Evolutionary conservation across 2,329 filamentous ascomycete species (phyloP).

Genomic region (Talaromyces sp.): DNA sequence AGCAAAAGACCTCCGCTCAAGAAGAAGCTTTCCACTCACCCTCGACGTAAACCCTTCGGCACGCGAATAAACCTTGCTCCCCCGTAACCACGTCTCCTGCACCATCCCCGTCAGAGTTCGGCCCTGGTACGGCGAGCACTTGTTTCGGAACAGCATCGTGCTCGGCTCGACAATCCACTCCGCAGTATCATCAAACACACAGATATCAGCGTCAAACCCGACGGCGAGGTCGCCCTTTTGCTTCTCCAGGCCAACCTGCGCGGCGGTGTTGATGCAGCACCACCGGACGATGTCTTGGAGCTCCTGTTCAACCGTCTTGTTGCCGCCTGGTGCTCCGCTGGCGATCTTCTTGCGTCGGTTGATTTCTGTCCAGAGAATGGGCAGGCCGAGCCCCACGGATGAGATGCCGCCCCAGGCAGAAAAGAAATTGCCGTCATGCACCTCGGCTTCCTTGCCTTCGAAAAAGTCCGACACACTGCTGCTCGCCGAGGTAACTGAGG

Average conservation of each 20-base stretch:
- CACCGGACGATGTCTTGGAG: conserved; percentile 78
- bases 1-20: conserved; percentile 25
- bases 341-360: conserved; percentile 52
- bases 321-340: conserved; percentile 26
- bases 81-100: conserved; percentile 78
- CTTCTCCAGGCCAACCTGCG: conserved; percentile 78
- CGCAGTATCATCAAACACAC: conserved; percentile 82
- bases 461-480: conserved; percentile 18
- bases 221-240: conserved; percentile 75
- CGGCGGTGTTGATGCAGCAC: conserved; percentile 80
- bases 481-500: conserved; percentile 6
- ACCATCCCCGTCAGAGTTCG: conserved; percentile 74
- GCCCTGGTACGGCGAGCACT: conserved; percentile 85
- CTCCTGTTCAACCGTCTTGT: conserved; percentile 42
- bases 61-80: conserved; percentile 67
- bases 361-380: conserved; percentile 80
- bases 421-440: conserved; percentile 76
- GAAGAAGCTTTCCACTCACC: conserved; percentile 34
- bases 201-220: conserved; percentile 86
- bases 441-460: conserved; percentile 28
- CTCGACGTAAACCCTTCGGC: conserved; percentile 44
- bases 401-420: conserved; percentile 95
- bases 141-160: conserved; percentile 93
- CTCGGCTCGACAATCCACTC: conserved; percentile 68
- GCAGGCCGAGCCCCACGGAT: conserved; percentile 85